phyloP scores from a whole-genome alignment of 805 yeast species.

The Ogataea sp. region DNA sequence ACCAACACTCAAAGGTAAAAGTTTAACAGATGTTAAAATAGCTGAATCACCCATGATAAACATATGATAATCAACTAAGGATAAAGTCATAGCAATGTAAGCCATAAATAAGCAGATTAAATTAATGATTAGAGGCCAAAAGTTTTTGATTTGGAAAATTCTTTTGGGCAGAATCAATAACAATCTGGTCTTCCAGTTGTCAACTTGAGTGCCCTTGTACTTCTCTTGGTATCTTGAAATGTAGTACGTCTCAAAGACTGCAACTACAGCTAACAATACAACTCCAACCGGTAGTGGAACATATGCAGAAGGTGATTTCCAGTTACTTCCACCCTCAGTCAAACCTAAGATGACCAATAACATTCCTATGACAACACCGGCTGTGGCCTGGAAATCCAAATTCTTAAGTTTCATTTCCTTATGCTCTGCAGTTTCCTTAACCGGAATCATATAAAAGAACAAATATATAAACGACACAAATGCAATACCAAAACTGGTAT shows the following conservation, averaged over 20 bases:
- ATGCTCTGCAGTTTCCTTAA: slow-evolving; percentile 15
- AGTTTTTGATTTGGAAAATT: slow-evolving; percentile 12
- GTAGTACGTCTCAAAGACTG: slow-evolving; percentile 23
- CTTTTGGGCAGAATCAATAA: slow-evolving; percentile 16
- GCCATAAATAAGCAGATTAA: slow-evolving; percentile 4
- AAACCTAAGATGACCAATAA: slow-evolving; percentile 34
- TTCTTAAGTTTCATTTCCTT: slow-evolving; percentile 22
- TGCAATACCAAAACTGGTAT: slow-evolving; percentile 26
- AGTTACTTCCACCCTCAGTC: slow-evolving; percentile 35
- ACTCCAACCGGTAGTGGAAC: slow-evolving; percentile 33
- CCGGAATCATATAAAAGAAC: slow-evolving; percentile 18
- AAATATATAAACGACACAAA: slow-evolving; percentile 12
- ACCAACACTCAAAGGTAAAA: slow-evolving; percentile 26
- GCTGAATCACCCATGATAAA: slow-evolving; percentile 23
- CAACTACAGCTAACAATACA: slow-evolving; percentile 17
- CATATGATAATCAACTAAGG: slow-evolving; percentile 14
- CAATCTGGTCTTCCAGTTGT: slow-evolving; percentile 10
- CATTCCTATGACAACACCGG: slow-evolving; percentile 26
- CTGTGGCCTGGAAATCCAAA: slow-evolving; percentile 21
- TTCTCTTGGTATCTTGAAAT: slow-evolving; percentile 8
- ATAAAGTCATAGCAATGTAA: slow-evolving; percentile 3
- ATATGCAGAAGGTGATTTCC: slow-evolving; percentile 33
- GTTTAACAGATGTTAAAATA: slow-evolving; percentile 28
- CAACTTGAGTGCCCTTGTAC: background rate
- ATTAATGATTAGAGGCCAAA: slow-evolving; percentile 8